A percentile compares a stretch with the other conserved stretches of the same genome.
These are phyloP conservation scores for Eleusine indica DNA, from an alignment of 176 grass and related monocot genomes.

Conservation along the genomic window DNA sequence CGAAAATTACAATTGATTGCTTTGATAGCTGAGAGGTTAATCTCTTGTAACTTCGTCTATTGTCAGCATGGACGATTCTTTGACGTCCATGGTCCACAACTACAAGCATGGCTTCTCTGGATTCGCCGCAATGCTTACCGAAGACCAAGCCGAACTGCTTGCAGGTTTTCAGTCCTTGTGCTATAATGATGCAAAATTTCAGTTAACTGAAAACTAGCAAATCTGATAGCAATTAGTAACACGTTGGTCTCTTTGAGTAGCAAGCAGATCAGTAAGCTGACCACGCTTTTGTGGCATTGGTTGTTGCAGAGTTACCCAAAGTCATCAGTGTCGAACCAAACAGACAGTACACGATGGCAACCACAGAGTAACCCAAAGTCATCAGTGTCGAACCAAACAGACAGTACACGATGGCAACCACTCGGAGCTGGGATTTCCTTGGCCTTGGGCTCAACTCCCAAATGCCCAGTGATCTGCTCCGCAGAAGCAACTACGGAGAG, in stretches of 20 bases:
- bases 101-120: constrained; percentile 78
- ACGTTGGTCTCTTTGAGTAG: neutral
- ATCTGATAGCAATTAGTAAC: too few relatives aligned
- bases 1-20: too few relatives aligned
- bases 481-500: neutral
- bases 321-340: constrained; percentile 21
- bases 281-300: too few relatives aligned
- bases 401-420: neutral
- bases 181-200: neutral
- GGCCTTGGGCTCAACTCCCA: neutral
- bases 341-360: neutral
- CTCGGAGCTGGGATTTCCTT: constrained; percentile 41
- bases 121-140: constrained; percentile 60
- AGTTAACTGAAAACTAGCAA: too few relatives aligned
- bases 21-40: too few relatives aligned
- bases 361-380: constrained; percentile 34
- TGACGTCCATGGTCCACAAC: constrained; percentile 56
- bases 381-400: constrained; percentile 11
- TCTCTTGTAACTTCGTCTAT: neutral
- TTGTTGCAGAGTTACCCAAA: constrained; percentile 5
- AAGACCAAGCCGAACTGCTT: constrained; percentile 49
- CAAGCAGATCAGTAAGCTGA: neutral
- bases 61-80: constrained; percentile 53
- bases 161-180: constrained; percentile 38
- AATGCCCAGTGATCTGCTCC: constrained; percentile 23